Evolutionary conservation across 768 basidiomycete genomes (phyloP), one percentile per base, ranked within the genome.

Genomic region (Amanita inopinata): DNA sequence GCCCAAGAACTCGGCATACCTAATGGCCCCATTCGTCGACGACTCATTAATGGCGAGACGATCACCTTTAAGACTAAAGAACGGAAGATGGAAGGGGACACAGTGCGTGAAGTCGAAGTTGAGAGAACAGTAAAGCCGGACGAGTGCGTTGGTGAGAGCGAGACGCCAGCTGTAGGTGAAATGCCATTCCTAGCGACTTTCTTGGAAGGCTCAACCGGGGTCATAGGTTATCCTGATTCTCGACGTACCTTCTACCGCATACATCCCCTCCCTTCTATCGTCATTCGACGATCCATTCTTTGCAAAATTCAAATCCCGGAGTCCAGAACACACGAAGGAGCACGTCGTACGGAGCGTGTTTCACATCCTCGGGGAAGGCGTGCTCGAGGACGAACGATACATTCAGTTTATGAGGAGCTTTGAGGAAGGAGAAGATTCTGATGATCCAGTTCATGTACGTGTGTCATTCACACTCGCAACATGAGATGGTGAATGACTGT

Each of bases 371-470:
- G 85, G 87, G 0, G 62, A 73, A 0, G 73, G 65, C 9, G 85
- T 96, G 6, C 56, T 88, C 24, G 76, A 80, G 53, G 76, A 92
- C 51, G 56, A 66, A 27, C 61, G 71, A 38, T 94, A 93, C 58
- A 69, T 71, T 47, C 54, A 62, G 1, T 90, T 94, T 64, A 81
- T 93, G 78, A 58, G 65, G 20, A 64, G 66, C 0, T 90, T 92
- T 51, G 71, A 73, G 2, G 52, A 70, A 3, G 60, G 70, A 20
- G 71, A 71, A 28, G n/a, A 28, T 28, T 7, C 7, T 20, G 34
- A 37, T n/a, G 43, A 37, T 5, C 24, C 25, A 8, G 25, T 44
- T 4, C 66, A 85, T 52, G 85, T 94, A 52, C 6, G 46, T 40
- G 19, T 33, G 14, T 33, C 30, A 10, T 37, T 37, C 31, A 19